phyloP scores from a whole-genome alignment of 768 basidiomycete species.

The Russula virescens region DNA sequence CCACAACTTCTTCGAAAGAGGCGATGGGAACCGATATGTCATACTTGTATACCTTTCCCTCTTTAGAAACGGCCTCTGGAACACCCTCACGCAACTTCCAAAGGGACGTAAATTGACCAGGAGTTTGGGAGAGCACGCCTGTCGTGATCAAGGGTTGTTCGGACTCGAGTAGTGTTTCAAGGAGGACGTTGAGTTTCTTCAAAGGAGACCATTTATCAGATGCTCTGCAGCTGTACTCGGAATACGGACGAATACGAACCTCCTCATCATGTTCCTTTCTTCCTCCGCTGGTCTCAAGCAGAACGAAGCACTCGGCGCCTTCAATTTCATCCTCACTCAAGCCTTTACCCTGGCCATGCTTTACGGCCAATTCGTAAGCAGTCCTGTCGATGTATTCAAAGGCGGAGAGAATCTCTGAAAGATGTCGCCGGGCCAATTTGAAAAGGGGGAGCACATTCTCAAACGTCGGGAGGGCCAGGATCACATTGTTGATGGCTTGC shows the following conservation, averaged over 20 bases:
- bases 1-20: constrained; percentile 83
- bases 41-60: constrained; percentile 96
- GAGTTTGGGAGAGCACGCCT: constrained; percentile 87
- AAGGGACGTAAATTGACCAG: constrained; percentile 80
- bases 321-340: constrained; percentile 68
- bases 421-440: constrained; percentile 67
- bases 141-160: constrained; percentile 77
- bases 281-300: constrained; percentile 93
- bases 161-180: constrained; percentile 70
- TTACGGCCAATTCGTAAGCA: constrained; percentile 76
- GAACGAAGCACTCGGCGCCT: constrained; percentile 81
- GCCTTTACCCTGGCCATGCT: constrained; percentile 75
- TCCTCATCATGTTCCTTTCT: constrained; percentile 91
- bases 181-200: constrained; percentile 79
- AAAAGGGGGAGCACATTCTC: constrained; percentile 83
- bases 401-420: constrained; percentile 94
- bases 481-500: constrained; percentile 83
- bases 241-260: constrained; percentile 50
- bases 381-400: constrained; percentile 95
- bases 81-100: constrained; percentile 93
- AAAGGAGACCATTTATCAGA: constrained; percentile 1
- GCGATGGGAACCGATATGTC: constrained; percentile 86
- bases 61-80: constrained; percentile 87
- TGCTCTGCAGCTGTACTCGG: constrained; percentile 1
- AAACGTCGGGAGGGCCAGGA: constrained; percentile 84